These are phyloP conservation scores for Lecanicillium sp. DNA, from an alignment of 2,329 filamentous ascomycete species.

Conservation along the genomic window DNA sequence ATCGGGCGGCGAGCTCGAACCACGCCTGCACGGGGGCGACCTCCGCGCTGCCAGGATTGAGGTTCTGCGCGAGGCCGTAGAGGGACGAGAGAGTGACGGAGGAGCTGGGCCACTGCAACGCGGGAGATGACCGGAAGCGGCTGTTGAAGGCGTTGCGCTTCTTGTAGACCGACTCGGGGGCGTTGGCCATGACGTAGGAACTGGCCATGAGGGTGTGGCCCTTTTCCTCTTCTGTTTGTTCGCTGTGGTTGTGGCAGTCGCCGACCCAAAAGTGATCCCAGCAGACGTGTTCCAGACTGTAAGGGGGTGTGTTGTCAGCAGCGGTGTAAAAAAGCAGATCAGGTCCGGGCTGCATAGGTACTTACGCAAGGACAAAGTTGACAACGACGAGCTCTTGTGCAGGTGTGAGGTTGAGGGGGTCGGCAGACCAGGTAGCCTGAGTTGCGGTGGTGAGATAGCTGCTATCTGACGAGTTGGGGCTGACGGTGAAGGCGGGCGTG, in stretches of 20 bases:
- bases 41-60: conserved; percentile 34
- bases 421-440: conserved; percentile 11
- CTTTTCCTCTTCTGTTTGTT: conserved; percentile 21
- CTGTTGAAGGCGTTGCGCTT: conserved; percentile 16
- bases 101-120: conserved; percentile 28
- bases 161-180: conserved; percentile 25
- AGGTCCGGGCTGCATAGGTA: too few species aligned
- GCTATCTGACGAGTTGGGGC: conserved; percentile 15
- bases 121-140: conserved; percentile 15
- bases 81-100: conserved; percentile 35
- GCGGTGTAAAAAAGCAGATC: background rate
- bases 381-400: conserved; percentile 37
- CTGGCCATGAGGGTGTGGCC: conserved; percentile 39
- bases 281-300: conserved; percentile 44
- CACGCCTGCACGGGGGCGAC: conserved; percentile 46
- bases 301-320: background rate
- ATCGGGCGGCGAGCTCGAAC: conserved; percentile 42
- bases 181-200: conserved; percentile 31
- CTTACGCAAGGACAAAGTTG: conserved; percentile 48
- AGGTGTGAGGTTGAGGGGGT: conserved; percentile 21
- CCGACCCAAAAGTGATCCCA: conserved; percentile 39
- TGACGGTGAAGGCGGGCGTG: conserved; percentile 36
- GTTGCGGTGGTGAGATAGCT: conserved; percentile 13
- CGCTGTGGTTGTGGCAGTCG: conserved; percentile 27
- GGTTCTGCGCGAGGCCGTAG: conserved; percentile 34